Percentiles rank a stretch among this genome's conserved stretches.
Conservation (phyloP, 1,284 basidiomycete genomes). For the Kwoniella shivajii region DNA sequence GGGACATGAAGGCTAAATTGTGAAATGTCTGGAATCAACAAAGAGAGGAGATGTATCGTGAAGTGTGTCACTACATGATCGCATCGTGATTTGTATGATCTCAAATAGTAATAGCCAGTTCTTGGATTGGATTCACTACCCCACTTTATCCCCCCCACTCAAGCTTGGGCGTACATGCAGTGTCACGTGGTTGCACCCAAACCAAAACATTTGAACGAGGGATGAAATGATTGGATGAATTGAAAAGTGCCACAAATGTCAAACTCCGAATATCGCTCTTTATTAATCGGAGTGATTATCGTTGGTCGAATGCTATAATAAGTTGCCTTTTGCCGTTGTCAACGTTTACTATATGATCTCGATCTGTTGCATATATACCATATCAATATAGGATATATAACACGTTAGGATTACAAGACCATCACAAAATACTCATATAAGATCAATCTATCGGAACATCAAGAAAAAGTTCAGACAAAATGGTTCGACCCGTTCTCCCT, state of each 20-base stretch:
- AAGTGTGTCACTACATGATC: too few relatives aligned
- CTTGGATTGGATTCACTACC: too few relatives aligned
- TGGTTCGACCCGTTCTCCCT: conserved; percentile 6
- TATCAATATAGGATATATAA: background rate
- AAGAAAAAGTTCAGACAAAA: background rate
- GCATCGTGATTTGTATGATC: too few relatives aligned
- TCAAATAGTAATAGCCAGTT: too few relatives aligned
- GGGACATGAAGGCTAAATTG: background rate
- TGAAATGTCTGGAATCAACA: too few relatives aligned
- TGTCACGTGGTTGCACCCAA: too few relatives aligned
- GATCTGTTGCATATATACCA: background rate
- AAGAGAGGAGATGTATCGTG: too few relatives aligned
- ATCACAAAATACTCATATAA: background rate
- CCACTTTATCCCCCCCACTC: too few relatives aligned
- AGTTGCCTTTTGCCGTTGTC: background rate
- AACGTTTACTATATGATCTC: background rate
- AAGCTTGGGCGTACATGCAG: too few relatives aligned
- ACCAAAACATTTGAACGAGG: conserved; percentile 2
- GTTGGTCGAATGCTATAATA: background rate
- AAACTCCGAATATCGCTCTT: conserved; percentile 3
- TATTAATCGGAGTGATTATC: conserved; percentile 7
- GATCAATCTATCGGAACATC: background rate
- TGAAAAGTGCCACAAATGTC: conserved; percentile 4
- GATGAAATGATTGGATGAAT: background rate
- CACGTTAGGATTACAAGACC: background rate